These are phyloP conservation scores for Phaffia australis DNA, from an alignment of 768 basidiomycete genomes.

Conservation along the genomic window DNA sequence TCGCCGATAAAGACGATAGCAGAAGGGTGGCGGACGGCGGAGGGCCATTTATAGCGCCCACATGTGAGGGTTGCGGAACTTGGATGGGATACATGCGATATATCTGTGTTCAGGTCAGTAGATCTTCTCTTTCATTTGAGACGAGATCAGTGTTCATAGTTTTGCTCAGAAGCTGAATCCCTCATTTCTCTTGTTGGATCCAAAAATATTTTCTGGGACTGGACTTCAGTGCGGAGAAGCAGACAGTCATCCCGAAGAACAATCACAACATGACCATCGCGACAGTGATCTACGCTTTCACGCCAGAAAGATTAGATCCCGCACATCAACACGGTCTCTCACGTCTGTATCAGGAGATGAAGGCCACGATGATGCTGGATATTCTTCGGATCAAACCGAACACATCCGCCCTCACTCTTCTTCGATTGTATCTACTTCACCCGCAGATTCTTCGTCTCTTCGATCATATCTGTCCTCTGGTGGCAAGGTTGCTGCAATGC, in stretches of 20 bases:
- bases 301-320: not conserved
- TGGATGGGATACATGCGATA: conserved; percentile 74
- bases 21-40: conserved; percentile 39
- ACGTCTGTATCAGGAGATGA: not conserved
- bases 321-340: not conserved
- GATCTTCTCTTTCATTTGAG: conserved; percentile 46
- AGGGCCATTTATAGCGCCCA: conserved; percentile 44
- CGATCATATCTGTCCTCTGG: not conserved
- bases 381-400: conserved; percentile 23
- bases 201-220: too few species aligned
- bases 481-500: not conserved
- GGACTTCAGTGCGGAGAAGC: too few species aligned
- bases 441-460: not conserved
- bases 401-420: conserved; percentile 9
- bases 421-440: not conserved
- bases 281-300: not conserved
- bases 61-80: conserved; percentile 70
- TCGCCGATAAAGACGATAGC: conserved; percentile 27
- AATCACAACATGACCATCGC: conserved; percentile 5
- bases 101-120: conserved; percentile 69
- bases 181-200: too few species aligned
- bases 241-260: too few species aligned
- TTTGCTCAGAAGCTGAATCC: too few species aligned
- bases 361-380: conserved; percentile 23
- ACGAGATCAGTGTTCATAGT: too few species aligned